Evolutionary conservation across 495 filamentous ascomycete species (phyloP), one percentile per base, ranked within the genome.

Genomic region (Pyrenula massariospora): DNA sequence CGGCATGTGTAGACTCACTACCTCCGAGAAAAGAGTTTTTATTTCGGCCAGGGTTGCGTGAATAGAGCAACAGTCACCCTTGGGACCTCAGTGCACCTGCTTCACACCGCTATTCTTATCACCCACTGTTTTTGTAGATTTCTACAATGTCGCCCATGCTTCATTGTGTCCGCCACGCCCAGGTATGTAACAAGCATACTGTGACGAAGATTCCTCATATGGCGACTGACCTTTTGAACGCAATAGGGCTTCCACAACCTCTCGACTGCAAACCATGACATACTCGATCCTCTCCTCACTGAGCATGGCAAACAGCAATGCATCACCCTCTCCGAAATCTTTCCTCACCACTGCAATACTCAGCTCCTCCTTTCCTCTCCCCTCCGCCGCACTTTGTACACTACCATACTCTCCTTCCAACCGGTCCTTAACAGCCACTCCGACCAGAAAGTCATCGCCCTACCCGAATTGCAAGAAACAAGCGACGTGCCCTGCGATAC

Each of bases 381-480:
- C 1, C 77, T 96, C 52, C 84, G 85, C 22, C 85, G 92, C 55
- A 94, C 92, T 2, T 71, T 97, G 25, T 84, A 87, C 66, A 96
- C 92, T 0, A 82, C 86, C 3, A 76, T 95, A 10, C 70, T 83
- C 53, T 80, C 79, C 51, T 96, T 96, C 70, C 68, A 66, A 50
- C 73, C 83, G 2, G 67, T 75, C 3, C 72, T 80, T 53, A 56
- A 74, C 23, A 65, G 68, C 2, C 71, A 72, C 54, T 70, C 73
- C 19, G 72, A 72, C n/a, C 57, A 77, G 47, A 73, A 73, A 24
- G 66, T 95, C 52, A 75, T 88, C 53, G 83, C 86, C 10, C 71
- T 95, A 1, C 87, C 89, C 0, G 87, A 92, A 57, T 65, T 89
- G 0, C 92, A 96, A 68, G 92, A 96, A 69, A 84, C 86, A 0